Percentiles rank a stretch among this genome's conserved stretches.
phyloP scores from a whole-genome alignment of 2,329 filamentous ascomycete genomes.

The Alternaria postmessia region DNA sequence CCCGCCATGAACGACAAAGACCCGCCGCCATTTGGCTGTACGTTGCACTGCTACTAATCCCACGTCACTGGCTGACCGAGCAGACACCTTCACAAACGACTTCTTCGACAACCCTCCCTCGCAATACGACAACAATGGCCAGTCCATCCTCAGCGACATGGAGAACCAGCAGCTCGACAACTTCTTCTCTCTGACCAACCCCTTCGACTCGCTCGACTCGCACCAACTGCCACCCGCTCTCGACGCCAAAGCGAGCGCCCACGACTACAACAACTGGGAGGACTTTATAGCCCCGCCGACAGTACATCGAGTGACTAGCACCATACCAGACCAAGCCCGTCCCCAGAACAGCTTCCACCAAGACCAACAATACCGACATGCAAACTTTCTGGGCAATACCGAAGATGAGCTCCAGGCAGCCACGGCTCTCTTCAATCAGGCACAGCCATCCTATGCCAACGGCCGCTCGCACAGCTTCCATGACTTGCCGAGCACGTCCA shows the following conservation, averaged over 20 bases:
- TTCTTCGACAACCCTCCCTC: constrained; percentile 28
- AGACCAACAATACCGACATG: constrained; percentile 31
- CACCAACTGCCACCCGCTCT: constrained; percentile 18
- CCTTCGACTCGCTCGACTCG: constrained; percentile 33
- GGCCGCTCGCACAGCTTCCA: constrained; percentile 35
- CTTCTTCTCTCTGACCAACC: constrained; percentile 46
- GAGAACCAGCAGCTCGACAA: constrained; percentile 42
- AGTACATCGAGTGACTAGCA: constrained; percentile 46
- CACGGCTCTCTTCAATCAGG: constrained; percentile 43
- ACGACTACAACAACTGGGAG: constrained; percentile 40
- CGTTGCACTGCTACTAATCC: not conserved
- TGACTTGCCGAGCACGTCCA: constrained; percentile 16
- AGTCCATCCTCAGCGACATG: constrained; percentile 43
- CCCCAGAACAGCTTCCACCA: constrained; percentile 37
- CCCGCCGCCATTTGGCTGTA: constrained; percentile 48
- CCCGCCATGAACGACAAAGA: constrained; percentile 46
- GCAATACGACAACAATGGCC: constrained; percentile 28
- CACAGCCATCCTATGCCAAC: constrained; percentile 35
- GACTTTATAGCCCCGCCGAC: constrained; percentile 41
- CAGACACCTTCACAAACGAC: constrained; percentile 42
- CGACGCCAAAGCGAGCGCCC: constrained; percentile 34
- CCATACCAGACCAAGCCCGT: constrained; percentile 45
- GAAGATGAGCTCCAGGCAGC: constrained; percentile 45
- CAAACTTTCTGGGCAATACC: constrained; percentile 33
- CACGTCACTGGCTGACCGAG: constrained; percentile 12